phyloP scores from a whole-genome alignment of 345 rosid species.

The Balakata baccata region DNA sequence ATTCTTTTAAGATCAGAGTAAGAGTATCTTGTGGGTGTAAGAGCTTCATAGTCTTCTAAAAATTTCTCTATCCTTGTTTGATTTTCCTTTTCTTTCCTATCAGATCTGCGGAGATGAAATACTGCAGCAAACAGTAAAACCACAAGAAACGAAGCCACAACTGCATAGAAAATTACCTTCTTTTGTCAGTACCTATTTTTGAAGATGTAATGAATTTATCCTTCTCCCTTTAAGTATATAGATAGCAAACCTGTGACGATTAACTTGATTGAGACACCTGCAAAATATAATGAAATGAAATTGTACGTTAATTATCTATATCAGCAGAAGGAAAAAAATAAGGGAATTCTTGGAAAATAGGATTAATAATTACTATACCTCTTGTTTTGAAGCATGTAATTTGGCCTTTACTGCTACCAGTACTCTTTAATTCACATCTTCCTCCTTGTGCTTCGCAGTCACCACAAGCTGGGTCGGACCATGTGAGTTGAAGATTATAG shows the following conservation, averaged over 20 bases:
- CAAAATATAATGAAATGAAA: not conserved
- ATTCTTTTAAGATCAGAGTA: slow-evolving; percentile 5
- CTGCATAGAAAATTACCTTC: not conserved
- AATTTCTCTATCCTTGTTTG: slow-evolving; percentile 5
- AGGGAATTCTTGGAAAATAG: not conserved
- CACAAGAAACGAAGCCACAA: not conserved
- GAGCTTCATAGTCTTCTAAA: slow-evolving; percentile 7
- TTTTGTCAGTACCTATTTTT: not conserved
- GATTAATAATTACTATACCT: no score
- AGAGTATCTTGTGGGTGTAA: slow-evolving; percentile 15
- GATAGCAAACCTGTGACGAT: not conserved
- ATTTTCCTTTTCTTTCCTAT: slow-evolving; percentile 1
- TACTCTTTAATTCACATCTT: not conserved
- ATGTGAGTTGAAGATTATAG: not conserved
- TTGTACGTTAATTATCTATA: no score
- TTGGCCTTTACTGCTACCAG: not conserved
- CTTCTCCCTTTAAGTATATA: no score
- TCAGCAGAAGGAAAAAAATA: not conserved
- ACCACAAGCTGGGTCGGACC: not conserved
- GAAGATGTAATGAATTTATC: no score
- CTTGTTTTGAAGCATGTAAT: not conserved
- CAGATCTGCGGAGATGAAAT: not conserved
- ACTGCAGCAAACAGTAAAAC: not conserved
- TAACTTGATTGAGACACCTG: not conserved
- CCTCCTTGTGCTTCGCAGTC: not conserved